A percentile compares a stretch with the other conserved stretches of the same genome.
Conservation (phyloP, 306 rosid genomes). For the Rubus idaeus region DNA sequence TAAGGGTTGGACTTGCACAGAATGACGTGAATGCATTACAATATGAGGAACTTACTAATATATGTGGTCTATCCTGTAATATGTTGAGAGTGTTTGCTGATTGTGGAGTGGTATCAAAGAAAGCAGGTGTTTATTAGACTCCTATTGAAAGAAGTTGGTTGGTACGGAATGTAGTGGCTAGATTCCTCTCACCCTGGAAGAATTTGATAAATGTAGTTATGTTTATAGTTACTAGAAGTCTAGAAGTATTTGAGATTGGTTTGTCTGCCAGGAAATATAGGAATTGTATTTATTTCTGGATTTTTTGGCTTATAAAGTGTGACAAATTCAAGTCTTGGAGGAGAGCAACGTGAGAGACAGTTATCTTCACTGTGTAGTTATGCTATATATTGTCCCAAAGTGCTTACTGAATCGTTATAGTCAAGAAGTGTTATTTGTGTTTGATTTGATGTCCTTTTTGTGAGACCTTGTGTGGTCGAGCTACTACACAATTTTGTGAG, state of each 20-base stretch:
- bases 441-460: neutral
- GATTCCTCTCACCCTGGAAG: neutral
- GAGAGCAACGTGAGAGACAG: neutral
- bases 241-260: neutral
- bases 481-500: neutral
- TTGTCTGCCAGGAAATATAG: neutral
- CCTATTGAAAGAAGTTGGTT: neutral
- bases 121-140: neutral
- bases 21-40: too few species aligned
- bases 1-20: neutral
- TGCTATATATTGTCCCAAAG: neutral
- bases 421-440: neutral
- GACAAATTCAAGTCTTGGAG: neutral
- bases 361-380: neutral
- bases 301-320: neutral
- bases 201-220: neutral
- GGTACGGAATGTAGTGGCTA: neutral
- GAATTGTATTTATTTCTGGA: neutral
- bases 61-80: neutral
- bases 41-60: neutral
- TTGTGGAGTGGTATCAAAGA: neutral
- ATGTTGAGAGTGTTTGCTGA: neutral
- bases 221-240: neutral
- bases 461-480: neutral
- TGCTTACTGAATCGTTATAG: neutral